Conservation (phyloP, 306 rosid species). For the Prunus fruticosa region DNA sequence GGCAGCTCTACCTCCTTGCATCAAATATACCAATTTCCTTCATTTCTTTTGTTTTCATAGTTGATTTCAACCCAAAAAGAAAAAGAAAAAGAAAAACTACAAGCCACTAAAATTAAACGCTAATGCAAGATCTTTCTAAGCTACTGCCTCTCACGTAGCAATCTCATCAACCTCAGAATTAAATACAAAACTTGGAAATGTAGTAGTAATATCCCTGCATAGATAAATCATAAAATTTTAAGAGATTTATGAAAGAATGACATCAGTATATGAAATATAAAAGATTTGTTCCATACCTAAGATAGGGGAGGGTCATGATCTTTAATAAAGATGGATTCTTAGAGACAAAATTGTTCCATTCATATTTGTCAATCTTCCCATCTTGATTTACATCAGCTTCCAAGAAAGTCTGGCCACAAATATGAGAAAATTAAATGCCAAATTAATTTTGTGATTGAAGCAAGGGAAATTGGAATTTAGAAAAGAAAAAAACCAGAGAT, state of each 20-base stretch:
- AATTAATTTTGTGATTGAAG: neutral
- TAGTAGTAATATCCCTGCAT: constrained; percentile 85
- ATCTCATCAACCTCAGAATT: constrained; percentile 79
- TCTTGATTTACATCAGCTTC: constrained; percentile 84
- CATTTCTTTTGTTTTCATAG: neutral
- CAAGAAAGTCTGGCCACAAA: constrained; percentile 66
- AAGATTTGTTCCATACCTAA: constrained; percentile 39
- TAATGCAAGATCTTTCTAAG: constrained; percentile 20
- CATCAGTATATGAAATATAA: neutral
- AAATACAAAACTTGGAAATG: constrained; percentile 91
- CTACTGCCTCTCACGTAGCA: constrained; percentile 35
- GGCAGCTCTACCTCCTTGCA: neutral
- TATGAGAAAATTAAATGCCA: constrained; percentile 12
- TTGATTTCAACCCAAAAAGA: neutral
- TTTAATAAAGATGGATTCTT: constrained; percentile 75
- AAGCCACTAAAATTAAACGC: neutral
- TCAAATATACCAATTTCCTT: neutral
- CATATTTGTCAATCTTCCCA: constrained; percentile 76
- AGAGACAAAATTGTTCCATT: constrained; percentile 68
- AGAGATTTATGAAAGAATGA: neutral
- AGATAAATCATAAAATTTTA: neutral
- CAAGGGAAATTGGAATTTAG: neutral
- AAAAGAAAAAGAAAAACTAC: neutral
- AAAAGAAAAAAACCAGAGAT: neutral
- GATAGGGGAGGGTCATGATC: constrained; percentile 89